Evolutionary conservation across 2,329 filamentous ascomycete genomes (phyloP).

Genomic region (Penicillium sp.): DNA sequence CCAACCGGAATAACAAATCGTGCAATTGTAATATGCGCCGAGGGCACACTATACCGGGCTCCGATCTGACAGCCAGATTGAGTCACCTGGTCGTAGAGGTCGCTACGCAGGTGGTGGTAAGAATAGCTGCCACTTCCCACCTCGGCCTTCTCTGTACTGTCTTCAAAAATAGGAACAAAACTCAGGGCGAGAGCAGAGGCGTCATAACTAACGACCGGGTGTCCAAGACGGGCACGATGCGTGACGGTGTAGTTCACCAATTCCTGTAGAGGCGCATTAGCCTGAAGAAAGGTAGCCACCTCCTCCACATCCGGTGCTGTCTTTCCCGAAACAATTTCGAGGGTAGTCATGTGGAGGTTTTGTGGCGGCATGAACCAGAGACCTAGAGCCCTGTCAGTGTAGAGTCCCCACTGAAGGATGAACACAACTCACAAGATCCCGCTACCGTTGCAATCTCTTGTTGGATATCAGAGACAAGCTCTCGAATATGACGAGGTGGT

Average conservation of each 20-base stretch:
- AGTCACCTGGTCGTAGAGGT: slow-evolving; percentile 62
- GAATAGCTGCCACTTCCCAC: slow-evolving; percentile 63
- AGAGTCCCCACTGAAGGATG: not conserved
- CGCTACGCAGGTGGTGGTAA: slow-evolving; percentile 84
- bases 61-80: slow-evolving; percentile 64
- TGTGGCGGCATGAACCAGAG: slow-evolving; percentile 81
- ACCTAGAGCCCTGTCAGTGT: slow-evolving; percentile 45
- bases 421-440: slow-evolving; percentile 57
- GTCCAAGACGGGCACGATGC: slow-evolving; percentile 71
- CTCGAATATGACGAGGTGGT: slow-evolving; percentile 66
- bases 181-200: slow-evolving; percentile 79
- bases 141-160: slow-evolving; percentile 41
- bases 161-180: slow-evolving; percentile 73
- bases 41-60: slow-evolving; percentile 81
- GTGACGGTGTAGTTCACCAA: slow-evolving; percentile 63
- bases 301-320: slow-evolving; percentile 63
- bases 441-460: slow-evolving; percentile 58
- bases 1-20: slow-evolving; percentile 69
- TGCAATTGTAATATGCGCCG: slow-evolving; percentile 81
- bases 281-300: slow-evolving; percentile 56
- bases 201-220: slow-evolving; percentile 79
- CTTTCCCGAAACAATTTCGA: slow-evolving; percentile 79
- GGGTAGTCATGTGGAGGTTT: slow-evolving; percentile 75
- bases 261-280: slow-evolving; percentile 47
- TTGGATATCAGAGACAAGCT: slow-evolving; percentile 66